These are phyloP conservation scores for Grigorovia humatica DNA, from an alignment of 805 yeast genomes.

Conservation along the genomic window DNA sequence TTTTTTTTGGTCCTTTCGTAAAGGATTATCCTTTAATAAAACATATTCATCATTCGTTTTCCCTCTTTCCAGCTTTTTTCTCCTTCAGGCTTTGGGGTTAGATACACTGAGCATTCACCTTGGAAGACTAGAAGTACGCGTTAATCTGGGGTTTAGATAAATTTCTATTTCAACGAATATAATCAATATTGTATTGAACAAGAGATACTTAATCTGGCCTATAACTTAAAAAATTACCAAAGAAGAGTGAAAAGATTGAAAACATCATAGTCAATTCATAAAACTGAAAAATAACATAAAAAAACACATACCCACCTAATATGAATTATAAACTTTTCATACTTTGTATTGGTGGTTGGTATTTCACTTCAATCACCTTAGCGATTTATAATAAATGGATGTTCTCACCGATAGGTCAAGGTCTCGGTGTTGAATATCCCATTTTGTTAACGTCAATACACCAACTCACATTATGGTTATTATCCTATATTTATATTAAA, in stretches of 20 bases:
- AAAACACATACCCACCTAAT: background rate
- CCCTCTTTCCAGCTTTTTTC: background rate
- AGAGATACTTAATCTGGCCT: too few relatives aligned
- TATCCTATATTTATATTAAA: constrained; percentile 37
- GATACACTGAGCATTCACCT: too few relatives aligned
- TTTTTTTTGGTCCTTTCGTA: too few relatives aligned
- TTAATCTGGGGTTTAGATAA: too few relatives aligned
- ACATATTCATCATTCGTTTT: background rate
- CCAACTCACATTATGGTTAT: constrained; percentile 55
- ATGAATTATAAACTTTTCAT: constrained; percentile 2
- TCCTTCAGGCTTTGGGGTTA: too few relatives aligned
- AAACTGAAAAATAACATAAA: too few relatives aligned
- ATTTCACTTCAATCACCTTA: constrained; percentile 53
- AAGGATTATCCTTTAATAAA: background rate
- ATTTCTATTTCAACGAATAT: too few relatives aligned
- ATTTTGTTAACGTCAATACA: constrained; percentile 76
- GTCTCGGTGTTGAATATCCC: constrained; percentile 74
- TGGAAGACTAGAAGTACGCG: too few relatives aligned
- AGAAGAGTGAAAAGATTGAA: too few relatives aligned
- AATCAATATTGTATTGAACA: too few relatives aligned
- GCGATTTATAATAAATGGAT: constrained; percentile 93
- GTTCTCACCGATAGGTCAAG: constrained; percentile 58
- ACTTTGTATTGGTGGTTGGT: constrained; percentile 45
- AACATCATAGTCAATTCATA: too few relatives aligned
- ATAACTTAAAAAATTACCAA: too few relatives aligned